Evolutionary conservation across 371 early-diverging fungal genomes (phyloP), one percentile per base, ranked within the genome.

Genomic region (Zancudomyces culisetae): DNA sequence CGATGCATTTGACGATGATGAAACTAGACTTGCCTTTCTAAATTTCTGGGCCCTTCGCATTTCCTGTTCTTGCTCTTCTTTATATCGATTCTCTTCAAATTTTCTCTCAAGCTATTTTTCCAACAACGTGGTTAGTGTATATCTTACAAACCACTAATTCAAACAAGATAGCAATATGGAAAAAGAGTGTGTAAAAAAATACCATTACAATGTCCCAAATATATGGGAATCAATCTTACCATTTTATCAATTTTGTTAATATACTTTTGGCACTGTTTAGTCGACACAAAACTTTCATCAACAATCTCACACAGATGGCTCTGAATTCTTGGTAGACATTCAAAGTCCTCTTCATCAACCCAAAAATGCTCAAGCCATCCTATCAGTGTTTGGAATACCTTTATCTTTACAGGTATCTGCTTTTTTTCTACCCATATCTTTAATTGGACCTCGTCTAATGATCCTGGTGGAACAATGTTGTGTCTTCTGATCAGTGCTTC

Each of bases 351-450:
- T 51, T 74, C 68, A 27, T 87, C 80, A 21, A 76, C 65, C 74
- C 80, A 90, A 58, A 79, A 81, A 20, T 60, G 60, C 42, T 89
- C 89, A 27, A 89, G 67, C 96, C 96, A 95, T 8, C 69, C 68
- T 51, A 85, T 83, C 56, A 91, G 80, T 0, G 87, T 80, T 55
- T 82, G 81, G 58, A 81, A 84, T 3, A 93, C 90, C 6, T 81
- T 73, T 28, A 87, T 60, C 18, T 85, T 80, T 22, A 90, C 76
- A 1, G 89, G 82, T 10, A 70, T 80, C 29, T 76, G 65, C 49
- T 87, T 87, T 57, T 79, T 81, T 24, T 90, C 86, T 27, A 69
- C 63, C 90, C 93, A 92, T 0, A 73, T 52, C 15, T 75, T 76
- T 3, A 71, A 27, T 42, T 90, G 85, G 2, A 78, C 74, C 0